phyloP scores from a whole-genome alignment of 1,284 basidiomycete genomes.

The Ganoderma leucocontextum region DNA sequence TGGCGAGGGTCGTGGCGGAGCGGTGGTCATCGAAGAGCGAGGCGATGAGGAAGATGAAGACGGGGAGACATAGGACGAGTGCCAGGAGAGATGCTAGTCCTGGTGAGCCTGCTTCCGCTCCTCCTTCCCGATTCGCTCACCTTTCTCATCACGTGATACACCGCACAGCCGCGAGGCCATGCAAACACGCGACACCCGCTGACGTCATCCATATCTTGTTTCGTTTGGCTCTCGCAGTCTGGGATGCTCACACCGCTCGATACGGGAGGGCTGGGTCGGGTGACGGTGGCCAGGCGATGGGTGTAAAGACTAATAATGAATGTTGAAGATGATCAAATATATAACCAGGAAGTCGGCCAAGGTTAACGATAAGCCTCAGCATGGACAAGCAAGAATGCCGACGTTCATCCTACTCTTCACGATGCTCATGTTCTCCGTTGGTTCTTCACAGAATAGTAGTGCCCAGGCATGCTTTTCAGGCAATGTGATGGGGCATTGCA shows the following conservation, averaged over 20 bases:
- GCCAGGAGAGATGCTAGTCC: slow-evolving; percentile 10
- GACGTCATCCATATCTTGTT: slow-evolving; percentile 6
- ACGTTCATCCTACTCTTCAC: neutral
- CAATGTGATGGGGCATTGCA: neutral
- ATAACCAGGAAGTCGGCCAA: neutral
- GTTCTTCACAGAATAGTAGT: neutral
- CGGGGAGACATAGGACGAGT: slow-evolving; percentile 26
- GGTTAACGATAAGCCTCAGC: neutral
- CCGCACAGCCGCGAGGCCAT: neutral
- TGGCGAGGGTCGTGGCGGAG: slow-evolving; percentile 31
- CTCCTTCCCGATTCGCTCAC: slow-evolving; percentile 7
- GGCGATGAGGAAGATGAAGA: slow-evolving; percentile 16
- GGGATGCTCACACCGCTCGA: too few species aligned
- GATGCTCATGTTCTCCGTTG: neutral
- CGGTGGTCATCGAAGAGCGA: slow-evolving; percentile 30
- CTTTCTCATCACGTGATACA: slow-evolving; percentile 22
- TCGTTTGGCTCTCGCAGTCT: neutral
- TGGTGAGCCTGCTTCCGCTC: slow-evolving; percentile 1
- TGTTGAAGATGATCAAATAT: neutral
- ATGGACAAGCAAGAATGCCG: neutral
- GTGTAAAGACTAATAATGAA: neutral
- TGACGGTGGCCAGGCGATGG: too few species aligned
- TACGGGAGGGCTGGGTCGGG: neutral
- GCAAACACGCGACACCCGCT: neutral
- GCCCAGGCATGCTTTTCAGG: neutral